phyloP scores from a whole-genome alignment of 345 rosid genomes.

The Carallia brachiata region DNA sequence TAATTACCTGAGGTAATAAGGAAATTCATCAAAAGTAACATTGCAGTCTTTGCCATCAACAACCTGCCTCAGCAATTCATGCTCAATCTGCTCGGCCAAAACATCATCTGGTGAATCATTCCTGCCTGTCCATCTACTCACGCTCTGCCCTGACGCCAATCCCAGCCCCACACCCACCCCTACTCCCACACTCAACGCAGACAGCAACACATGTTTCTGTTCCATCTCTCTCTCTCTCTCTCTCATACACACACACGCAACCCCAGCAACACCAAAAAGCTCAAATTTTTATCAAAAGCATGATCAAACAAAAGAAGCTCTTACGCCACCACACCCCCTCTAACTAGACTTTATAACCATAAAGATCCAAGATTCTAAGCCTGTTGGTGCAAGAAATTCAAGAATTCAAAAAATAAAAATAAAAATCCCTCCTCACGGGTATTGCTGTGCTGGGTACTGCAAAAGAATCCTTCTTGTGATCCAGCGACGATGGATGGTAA shows the following conservation, averaged over 20 bases:
- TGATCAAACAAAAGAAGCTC: not conserved
- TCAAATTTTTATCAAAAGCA: not conserved
- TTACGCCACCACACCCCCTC: not conserved
- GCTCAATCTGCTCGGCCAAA: slow-evolving; percentile 67
- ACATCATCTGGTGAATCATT: slow-evolving; percentile 43
- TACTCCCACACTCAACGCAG: slow-evolving; percentile 82
- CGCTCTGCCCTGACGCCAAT: slow-evolving; percentile 71
- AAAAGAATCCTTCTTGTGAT: not conserved
- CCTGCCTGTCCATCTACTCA: slow-evolving; percentile 56
- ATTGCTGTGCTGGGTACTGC: no score
- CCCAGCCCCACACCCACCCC: slow-evolving; percentile 90
- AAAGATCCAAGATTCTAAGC: not conserved
- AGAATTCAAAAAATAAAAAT: not conserved
- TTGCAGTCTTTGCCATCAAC: slow-evolving; percentile 61
- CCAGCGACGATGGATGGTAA: not conserved
- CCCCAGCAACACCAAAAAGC: not conserved
- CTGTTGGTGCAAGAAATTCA: not conserved
- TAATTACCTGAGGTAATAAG: slow-evolving; percentile 76
- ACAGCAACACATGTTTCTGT: slow-evolving; percentile 61
- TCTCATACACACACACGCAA: not conserved
- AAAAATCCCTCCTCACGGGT: not conserved
- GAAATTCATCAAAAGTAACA: slow-evolving; percentile 78
- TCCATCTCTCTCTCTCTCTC: slow-evolving; percentile 46
- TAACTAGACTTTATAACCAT: not conserved
- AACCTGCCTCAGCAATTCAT: slow-evolving; percentile 69